Base-by-base conservation (phyloP, 768 basidiomycete genomes). In the Phanerodontia chrysosporium region DNA sequence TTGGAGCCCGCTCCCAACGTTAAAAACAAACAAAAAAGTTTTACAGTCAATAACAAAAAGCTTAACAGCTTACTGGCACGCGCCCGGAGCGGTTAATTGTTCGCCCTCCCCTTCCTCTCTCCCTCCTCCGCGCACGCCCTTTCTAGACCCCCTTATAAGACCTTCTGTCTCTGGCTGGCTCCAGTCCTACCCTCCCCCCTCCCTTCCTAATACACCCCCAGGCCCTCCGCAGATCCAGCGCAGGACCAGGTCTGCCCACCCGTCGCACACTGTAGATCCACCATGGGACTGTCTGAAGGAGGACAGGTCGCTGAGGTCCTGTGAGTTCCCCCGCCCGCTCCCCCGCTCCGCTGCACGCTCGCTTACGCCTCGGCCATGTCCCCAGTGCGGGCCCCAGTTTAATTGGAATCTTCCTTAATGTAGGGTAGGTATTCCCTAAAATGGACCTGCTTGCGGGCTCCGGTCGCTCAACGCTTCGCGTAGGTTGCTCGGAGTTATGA, bases 401-500 rank as follows among this genome's bases (percentile, higher is more conserved):
- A n/a, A 44, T 61, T 27, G 60, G 60, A n/a, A 58, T 56, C 9
- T 57, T 61, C 32, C 55, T 61, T 22, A 61, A 61, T 28, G 45
- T 61, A 14, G 39, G 51, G 56, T 57, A 49, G 6, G 56, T 46
- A 22, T 32, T 46, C 16, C 45, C 24, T 2, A n/a, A 24, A 39
- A 3, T 22, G 10, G 30, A 3, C 49, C 2, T 45, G 39, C 32
- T 5, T 48, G 5, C 9, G 35, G 21, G 24, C 9, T 6, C 10
- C n/a, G 21, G 18, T 9, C n/a, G n/a, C 28, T 39, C 21, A 49
- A 49, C 8, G 13, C 7, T 14, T 25, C 8, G 18, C 21, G 18
- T 30, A 65, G 72, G 21, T 46, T 62, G 29, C 56, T 51, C 35
- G 62, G 62, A 5, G 48, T 57, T 12, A 56, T 62, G 62, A 13